These are phyloP conservation scores for Jaapia argillacea DNA, from an alignment of 768 basidiomycete species.

Conservation along the genomic window DNA sequence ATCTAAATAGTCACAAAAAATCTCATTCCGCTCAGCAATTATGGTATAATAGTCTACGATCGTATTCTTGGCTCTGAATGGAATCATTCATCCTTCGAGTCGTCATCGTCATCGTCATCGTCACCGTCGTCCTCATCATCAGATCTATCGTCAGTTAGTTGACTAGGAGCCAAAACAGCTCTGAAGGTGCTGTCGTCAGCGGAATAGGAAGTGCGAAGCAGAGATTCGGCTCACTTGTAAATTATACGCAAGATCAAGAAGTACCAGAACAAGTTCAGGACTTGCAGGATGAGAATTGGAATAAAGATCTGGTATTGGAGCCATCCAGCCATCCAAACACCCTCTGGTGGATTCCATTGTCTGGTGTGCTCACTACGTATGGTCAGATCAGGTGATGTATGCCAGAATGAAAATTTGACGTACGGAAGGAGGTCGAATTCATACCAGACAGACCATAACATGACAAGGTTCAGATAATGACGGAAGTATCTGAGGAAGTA, in stretches of 20 bases:
- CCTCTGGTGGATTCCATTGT: slow-evolving; percentile 49
- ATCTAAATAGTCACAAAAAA: too few species aligned
- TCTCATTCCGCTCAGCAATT: too few species aligned
- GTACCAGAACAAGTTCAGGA: slow-evolving; percentile 93
- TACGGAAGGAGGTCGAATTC: slow-evolving; percentile 73
- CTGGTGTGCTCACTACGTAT: slow-evolving; percentile 42
- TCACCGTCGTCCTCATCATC: slow-evolving; percentile 61
- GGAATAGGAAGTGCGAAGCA: background rate
- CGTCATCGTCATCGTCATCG: slow-evolving; percentile 18
- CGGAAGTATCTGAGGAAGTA: slow-evolving; percentile 81
- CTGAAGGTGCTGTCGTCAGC: slow-evolving; percentile 24
- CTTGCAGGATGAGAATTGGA: slow-evolving; percentile 66
- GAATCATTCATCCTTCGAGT: slow-evolving; percentile 23
- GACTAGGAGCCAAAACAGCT: slow-evolving; percentile 31
- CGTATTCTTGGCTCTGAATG: too few species aligned
- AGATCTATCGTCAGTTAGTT: slow-evolving; percentile 65
- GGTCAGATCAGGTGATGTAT: too few species aligned
- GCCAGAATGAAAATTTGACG: too few species aligned
- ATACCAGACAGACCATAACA: slow-evolving; percentile 80
- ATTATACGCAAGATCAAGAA: slow-evolving; percentile 73
- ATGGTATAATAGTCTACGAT: too few species aligned
- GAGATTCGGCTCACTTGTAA: slow-evolving; percentile 40
- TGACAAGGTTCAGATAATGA: slow-evolving; percentile 79
- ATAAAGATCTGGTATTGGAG: slow-evolving; percentile 75
- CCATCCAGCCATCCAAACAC: slow-evolving; percentile 67